Evolutionary conservation across 2,329 filamentous ascomycete genomes (phyloP).

Genomic region (Trichoderma sp.): DNA sequence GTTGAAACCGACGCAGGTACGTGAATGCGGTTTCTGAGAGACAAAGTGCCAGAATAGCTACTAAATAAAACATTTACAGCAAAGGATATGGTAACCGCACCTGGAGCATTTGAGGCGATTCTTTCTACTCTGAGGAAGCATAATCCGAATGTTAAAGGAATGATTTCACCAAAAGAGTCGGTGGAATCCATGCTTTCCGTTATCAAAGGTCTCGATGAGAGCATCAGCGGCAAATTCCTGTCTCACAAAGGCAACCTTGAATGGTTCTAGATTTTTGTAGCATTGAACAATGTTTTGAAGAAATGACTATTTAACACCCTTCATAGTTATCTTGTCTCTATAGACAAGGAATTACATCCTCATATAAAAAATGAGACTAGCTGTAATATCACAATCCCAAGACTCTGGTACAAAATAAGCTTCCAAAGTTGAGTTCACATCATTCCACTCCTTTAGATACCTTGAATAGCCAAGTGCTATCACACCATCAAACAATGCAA

Average conservation of each 20-base stretch:
- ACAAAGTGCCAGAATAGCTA: neutral
- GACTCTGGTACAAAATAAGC: too few species aligned
- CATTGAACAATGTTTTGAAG: neutral
- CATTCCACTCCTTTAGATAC: too few species aligned
- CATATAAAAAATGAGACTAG: too few species aligned
- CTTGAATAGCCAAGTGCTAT: too few species aligned
- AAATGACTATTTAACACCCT: neutral
- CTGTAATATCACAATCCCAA: too few species aligned
- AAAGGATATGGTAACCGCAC: neutral
- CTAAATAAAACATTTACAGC: neutral
- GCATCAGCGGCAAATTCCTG: neutral
- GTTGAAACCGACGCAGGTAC: neutral
- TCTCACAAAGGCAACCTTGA: neutral
- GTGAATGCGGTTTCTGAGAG: neutral
- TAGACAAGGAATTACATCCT: too few species aligned
- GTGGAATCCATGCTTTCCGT: neutral
- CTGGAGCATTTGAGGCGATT: neutral
- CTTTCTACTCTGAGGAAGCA: neutral
- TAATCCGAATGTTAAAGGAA: neutral
- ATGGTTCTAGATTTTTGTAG: neutral
- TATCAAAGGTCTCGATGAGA: neutral
- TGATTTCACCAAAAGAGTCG: neutral
- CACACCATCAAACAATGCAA: too few species aligned
- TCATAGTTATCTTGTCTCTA: neutral
- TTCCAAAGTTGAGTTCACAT: too few species aligned